Base-by-base conservation (phyloP, 2,329 filamentous ascomycete species). In the Arthroderma sp. region DNA sequence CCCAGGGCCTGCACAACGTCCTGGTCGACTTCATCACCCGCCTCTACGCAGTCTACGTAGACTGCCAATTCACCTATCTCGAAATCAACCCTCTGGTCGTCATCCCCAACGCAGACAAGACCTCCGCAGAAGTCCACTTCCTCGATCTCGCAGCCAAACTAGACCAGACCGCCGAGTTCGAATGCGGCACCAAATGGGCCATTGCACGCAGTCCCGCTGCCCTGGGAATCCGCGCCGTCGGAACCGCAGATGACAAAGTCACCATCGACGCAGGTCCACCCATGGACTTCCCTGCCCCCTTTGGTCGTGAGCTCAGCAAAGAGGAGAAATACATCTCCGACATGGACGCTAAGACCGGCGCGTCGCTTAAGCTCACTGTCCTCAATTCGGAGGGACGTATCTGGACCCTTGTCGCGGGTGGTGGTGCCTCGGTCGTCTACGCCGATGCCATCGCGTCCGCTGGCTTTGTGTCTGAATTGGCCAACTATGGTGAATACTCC, bases 401-500 rank as follows among this genome's bases (percentile, higher is more conserved):
- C 66, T 98, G 91, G 91, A 98, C 91, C 49, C 78, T 98, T 52
- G 91, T 98, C 53, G 91, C 91, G 59, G 91, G 91, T 83, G 91
- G 91, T 79, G 91, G 91, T 85, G 91, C 91, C 52, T 98, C 91
- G 41, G 91, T 98, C 60, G 91, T 98, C 55, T 98, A 98, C 68
- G 91, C 91, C 53, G 91, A 98, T 65, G 91, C 91, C 68, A 98
- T 98, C 68, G 91, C 91, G 56, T 94, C 87, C 50, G 80, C 86
- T 61, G 91, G 91, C 53, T 96, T 94, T 66, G 87, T 93, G 52
- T 81, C 86, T 58, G 88, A 98, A 70, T 80, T 98, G 44, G 91
- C 91, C 73, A 98, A 98, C 81, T 98, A 98, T 65, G 91, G 91
- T 67, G 91, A 98, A 73, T 98, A 98, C 81, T 96, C 91, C 53